A percentile compares a stretch with the other conserved stretches of the same genome.
Evolutionary conservation across 2,329 filamentous ascomycete genomes (phyloP).

Genomic region (Shiraia bambusicola): DNA sequence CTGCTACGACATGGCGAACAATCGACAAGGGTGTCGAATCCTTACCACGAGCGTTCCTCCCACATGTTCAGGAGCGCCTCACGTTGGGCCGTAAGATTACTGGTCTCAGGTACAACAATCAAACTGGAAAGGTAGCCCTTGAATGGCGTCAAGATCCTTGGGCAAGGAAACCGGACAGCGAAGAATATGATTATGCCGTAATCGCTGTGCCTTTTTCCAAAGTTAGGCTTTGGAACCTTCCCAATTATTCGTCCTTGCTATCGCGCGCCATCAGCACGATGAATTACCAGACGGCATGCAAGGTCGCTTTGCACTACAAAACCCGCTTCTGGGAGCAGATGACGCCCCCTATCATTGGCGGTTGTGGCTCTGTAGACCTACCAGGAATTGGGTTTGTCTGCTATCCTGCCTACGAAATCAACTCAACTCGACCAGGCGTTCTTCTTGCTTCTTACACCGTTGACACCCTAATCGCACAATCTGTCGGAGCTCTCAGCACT

Average conservation of each 20-base stretch:
- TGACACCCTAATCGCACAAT: slow-evolving; percentile 48
- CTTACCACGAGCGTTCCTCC: slow-evolving; percentile 63
- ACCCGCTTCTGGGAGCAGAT: slow-evolving; percentile 63
- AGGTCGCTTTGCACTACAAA: slow-evolving; percentile 67
- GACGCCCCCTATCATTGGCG: slow-evolving; percentile 61
- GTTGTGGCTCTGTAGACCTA: slow-evolving; percentile 63
- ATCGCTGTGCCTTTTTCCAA: slow-evolving; percentile 65
- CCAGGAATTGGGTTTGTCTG: slow-evolving; percentile 63
- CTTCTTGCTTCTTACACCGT: slow-evolving; percentile 62
- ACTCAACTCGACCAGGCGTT: slow-evolving; percentile 62
- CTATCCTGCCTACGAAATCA: slow-evolving; percentile 68
- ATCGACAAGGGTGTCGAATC: slow-evolving; percentile 63
- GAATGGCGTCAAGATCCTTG: slow-evolving; percentile 57
- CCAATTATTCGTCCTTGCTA: slow-evolving; percentile 54
- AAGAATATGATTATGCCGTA: slow-evolving; percentile 67
- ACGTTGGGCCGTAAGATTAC: slow-evolving; percentile 60
- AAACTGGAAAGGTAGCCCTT: slow-evolving; percentile 57
- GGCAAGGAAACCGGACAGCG: slow-evolving; percentile 46
- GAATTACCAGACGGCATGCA: slow-evolving; percentile 55
- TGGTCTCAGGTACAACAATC: slow-evolving; percentile 56
- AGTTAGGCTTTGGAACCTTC: slow-evolving; percentile 63
- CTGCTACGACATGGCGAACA: slow-evolving; percentile 62
- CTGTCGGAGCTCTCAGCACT: slow-evolving; percentile 54
- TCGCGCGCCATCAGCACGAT: slow-evolving; percentile 51
- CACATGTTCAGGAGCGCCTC: slow-evolving; percentile 59